Evolutionary conservation across 441 rosid genomes (phyloP), one percentile per base, ranked within the genome.

Genomic region (Erysimum cheiri): DNA sequence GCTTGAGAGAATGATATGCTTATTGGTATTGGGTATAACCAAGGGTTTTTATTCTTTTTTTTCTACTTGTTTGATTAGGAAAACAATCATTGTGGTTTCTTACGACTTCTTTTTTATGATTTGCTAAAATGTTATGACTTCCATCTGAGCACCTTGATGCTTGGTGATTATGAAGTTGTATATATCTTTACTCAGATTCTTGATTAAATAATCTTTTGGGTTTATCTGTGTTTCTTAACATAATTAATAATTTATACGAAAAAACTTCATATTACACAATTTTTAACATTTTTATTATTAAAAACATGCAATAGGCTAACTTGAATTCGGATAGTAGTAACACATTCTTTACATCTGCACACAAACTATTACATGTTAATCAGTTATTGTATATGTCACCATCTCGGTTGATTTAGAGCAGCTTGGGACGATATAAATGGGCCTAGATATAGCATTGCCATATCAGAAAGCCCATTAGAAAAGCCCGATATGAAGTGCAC

Each of bases 1-100:
- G 68, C 72, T 41, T 76, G 66, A 76, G 50, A 5, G 3, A 44
- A 15, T 52, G 7, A 17, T 71, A 8, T 41, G 31, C 49, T 32
- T 46, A 36, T 3, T 72, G 70, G 39, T 62, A 11, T 63, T 44
- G 50, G 32, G 50, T 71, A 13, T 47, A 46, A 47, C 1, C 22
- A 1, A 46, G 24, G 52, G 53, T 29, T 29, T 52, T 33, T 24
- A 33, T 33, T 4, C 8, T 7, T 47, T 3, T 31, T 32, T 6
- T 46, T 24, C 44, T 32, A 8, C 69, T 41, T 52, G 39, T 52
- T 60, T 52, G 54, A 4, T 52, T 61, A 61, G 68, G 46, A 41
- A 59, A 53, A 48, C n/a, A 3, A 53, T 54, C 35, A 48, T 12
- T 48, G 6, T 36, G 3, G 4, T 63, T 64, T 57, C 40, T 8